phyloP scores from a whole-genome alignment of 495 filamentous ascomycete genomes.

The Astrocystis sublimbata region DNA sequence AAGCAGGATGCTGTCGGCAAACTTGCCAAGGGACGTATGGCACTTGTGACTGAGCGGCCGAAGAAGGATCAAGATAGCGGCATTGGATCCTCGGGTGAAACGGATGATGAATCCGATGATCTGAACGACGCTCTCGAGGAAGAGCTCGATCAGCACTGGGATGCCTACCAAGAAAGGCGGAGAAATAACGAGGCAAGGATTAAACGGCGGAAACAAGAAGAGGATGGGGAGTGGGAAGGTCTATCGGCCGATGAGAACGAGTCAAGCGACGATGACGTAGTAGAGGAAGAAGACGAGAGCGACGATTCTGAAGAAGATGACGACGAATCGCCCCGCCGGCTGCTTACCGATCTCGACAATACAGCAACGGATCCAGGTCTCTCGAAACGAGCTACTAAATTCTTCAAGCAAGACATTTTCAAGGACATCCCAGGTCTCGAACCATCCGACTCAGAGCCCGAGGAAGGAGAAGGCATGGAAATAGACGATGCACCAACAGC shows the following conservation, averaged over 20 bases:
- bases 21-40: conserved; percentile 78
- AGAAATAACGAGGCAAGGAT: conserved; percentile 81
- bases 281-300: conserved; percentile 60
- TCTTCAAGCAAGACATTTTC: conserved; percentile 97
- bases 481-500: conserved; percentile 27
- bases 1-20: conserved; percentile 67
- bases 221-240: conserved; percentile 88
- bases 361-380: conserved; percentile 54
- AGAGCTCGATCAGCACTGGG: conserved; percentile 84
- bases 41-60: conserved; percentile 53
- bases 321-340: conserved; percentile 30
- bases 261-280: conserved; percentile 57
- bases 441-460: conserved; percentile 42
- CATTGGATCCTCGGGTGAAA: conserved; percentile 55
- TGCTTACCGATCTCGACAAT: conserved; percentile 56
- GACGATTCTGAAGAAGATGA: conserved; percentile 50
- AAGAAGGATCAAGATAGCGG: conserved; percentile 61
- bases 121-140: conserved; percentile 79
- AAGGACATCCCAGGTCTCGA: conserved; percentile 67
- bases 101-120: conserved; percentile 66
- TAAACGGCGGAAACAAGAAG: conserved; percentile 80
- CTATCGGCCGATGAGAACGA: conserved; percentile 70
- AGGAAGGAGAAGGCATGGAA: conserved; percentile 56
- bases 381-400: conserved; percentile 78
- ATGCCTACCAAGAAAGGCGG: conserved; percentile 78